phyloP scores from a whole-genome alignment of 2,329 filamentous ascomycete species.

The Atkinsonella hypoxylon region DNA sequence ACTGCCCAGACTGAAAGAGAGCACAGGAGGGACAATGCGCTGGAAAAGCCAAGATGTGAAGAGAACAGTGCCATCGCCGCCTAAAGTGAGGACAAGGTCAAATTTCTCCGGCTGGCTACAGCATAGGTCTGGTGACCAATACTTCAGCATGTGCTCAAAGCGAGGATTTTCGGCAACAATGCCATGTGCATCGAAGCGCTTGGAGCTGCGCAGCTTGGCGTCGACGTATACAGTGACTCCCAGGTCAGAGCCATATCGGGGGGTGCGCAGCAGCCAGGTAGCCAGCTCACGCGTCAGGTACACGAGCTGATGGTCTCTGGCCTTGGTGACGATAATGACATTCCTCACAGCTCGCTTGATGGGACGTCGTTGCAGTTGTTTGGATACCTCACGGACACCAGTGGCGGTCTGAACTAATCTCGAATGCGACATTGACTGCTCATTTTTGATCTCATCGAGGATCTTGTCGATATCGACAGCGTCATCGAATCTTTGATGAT shows the following conservation, averaged over 20 bases:
- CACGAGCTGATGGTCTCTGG: slow-evolving; percentile 86
- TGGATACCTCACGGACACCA: slow-evolving; percentile 87
- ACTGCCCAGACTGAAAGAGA: slow-evolving; percentile 75
- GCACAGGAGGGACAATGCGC: slow-evolving; percentile 70
- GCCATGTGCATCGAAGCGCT: slow-evolving; percentile 68
- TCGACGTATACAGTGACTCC: slow-evolving; percentile 98
- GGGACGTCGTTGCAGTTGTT: slow-evolving; percentile 83
- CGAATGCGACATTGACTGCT: slow-evolving; percentile 87
- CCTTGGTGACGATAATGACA: slow-evolving; percentile 98
- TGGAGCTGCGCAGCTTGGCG: slow-evolving; percentile 78
- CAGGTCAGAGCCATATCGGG: slow-evolving; percentile 78
- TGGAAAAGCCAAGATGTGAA: slow-evolving; percentile 92
- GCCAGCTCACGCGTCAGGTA: slow-evolving; percentile 78
- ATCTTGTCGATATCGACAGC: slow-evolving; percentile 92
- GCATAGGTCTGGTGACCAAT: slow-evolving; percentile 94
- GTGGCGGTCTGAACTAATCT: slow-evolving; percentile 91
- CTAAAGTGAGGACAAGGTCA: slow-evolving; percentile 81
- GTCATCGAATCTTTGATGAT: slow-evolving; percentile 93
- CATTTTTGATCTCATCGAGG: slow-evolving; percentile 81
- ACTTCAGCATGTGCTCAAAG: slow-evolving; percentile 75
- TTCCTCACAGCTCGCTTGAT: slow-evolving; percentile 86
- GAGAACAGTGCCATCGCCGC: slow-evolving; percentile 76
- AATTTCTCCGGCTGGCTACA: slow-evolving; percentile 91
- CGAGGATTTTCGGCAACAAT: slow-evolving; percentile 63
- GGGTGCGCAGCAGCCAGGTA: slow-evolving; percentile 77